Percentiles rank a stretch among this genome's conserved stretches.
Conservation (phyloP, 495 filamentous ascomycete genomes). For the Podospora bellae-mahoneyi region DNA sequence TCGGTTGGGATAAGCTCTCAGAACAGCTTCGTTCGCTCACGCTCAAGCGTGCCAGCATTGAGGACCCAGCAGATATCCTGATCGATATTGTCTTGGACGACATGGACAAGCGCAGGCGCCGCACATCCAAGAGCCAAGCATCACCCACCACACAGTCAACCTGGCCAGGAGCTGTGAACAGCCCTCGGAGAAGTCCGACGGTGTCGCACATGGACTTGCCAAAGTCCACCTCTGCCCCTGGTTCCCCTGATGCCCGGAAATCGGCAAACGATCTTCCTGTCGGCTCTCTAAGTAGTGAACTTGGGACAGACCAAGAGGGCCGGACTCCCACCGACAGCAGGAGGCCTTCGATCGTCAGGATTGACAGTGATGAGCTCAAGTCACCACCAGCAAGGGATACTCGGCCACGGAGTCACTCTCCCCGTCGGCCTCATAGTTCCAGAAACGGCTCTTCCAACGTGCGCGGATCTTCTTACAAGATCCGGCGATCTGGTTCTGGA, state of each 20-base stretch:
- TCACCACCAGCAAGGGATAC: constrained; percentile 40
- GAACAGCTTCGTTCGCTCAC: constrained; percentile 48
- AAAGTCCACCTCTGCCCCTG: constrained; percentile 58
- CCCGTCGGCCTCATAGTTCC: constrained; percentile 67
- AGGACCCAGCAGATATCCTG: constrained; percentile 85
- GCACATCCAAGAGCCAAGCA: constrained; percentile 78
- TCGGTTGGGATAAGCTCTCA: constrained; percentile 57
- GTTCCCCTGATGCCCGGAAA: constrained; percentile 57
- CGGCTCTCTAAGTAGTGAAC: constrained; percentile 45
- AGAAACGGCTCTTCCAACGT: constrained; percentile 63
- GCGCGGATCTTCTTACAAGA: constrained; percentile 58
- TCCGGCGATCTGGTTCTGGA: constrained; percentile 81
- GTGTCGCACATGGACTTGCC: constrained; percentile 55
- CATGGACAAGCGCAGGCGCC: constrained; percentile 82
- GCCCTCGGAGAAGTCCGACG: constrained; percentile 54
- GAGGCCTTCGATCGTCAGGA: constrained; percentile 39
- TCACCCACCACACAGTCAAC: constrained; percentile 61
- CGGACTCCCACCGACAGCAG: constrained; percentile 31
- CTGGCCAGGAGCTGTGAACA: constrained; percentile 56
- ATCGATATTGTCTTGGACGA: constrained; percentile 93
- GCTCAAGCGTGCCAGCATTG: constrained; percentile 81
- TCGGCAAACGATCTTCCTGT: constrained; percentile 45
- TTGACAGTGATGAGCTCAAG: constrained; percentile 40
- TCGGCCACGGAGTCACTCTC: constrained; percentile 72
- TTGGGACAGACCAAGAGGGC: constrained; percentile 36